These are phyloP conservation scores for Evernia prunastri DNA, from an alignment of 495 filamentous ascomycete genomes.

Conservation along the genomic window DNA sequence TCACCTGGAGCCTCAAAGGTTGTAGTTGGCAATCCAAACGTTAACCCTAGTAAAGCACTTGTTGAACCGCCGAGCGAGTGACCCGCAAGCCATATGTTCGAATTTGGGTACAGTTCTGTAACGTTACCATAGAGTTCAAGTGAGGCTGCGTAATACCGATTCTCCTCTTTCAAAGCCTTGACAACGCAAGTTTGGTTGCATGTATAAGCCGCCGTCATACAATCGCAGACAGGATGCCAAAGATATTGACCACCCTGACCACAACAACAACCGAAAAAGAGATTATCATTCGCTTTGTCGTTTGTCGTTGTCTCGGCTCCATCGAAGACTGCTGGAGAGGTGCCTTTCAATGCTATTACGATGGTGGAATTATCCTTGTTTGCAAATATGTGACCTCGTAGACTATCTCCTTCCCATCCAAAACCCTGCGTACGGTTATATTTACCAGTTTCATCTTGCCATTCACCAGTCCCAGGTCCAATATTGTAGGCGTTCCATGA, in stretches of 20 bases:
- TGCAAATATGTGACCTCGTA: slow-evolving; percentile 87
- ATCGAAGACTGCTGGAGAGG: slow-evolving; percentile 80
- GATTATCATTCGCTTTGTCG: slow-evolving; percentile 95
- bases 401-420: slow-evolving; percentile 84
- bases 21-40: slow-evolving; percentile 78
- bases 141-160: slow-evolving; percentile 82
- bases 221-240: slow-evolving; percentile 89
- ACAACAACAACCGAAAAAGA: slow-evolving; percentile 97
- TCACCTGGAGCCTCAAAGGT: slow-evolving; percentile 90
- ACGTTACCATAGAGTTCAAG: slow-evolving; percentile 88
- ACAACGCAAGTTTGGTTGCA: slow-evolving; percentile 87
- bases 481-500: slow-evolving; percentile 82
- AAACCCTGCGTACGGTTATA: slow-evolving; percentile 82
- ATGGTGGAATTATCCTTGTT: slow-evolving; percentile 80
- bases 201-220: slow-evolving; percentile 71
- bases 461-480: slow-evolving; percentile 62
- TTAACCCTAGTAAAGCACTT: slow-evolving; percentile 76
- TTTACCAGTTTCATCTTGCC: slow-evolving; percentile 70
- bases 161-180: slow-evolving; percentile 67
- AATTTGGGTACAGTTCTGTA: slow-evolving; percentile 75
- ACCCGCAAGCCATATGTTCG: slow-evolving; percentile 80
- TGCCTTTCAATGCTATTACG: slow-evolving; percentile 88
- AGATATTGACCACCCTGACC: slow-evolving; percentile 81
- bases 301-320: slow-evolving; percentile 93
- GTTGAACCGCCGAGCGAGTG: slow-evolving; percentile 90